Conservation (phyloP, 2,329 filamentous ascomycete species). For the Sphaerostilbella broomeana region DNA sequence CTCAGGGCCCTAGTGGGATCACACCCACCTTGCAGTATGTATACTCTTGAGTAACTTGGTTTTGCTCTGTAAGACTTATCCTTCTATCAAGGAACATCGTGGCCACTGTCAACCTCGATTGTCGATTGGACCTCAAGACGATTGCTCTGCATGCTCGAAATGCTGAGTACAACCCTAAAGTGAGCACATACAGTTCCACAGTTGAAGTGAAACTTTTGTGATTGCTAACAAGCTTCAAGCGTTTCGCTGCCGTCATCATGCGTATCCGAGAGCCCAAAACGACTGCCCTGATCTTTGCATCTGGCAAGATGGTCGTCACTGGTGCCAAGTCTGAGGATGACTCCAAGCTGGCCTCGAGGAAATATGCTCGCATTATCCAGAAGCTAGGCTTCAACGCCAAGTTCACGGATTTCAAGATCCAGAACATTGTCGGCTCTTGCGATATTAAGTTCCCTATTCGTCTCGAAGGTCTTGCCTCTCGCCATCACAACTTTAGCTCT, state of each 20-base stretch:
- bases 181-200: conserved; percentile 35
- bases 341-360: conserved; percentile 91
- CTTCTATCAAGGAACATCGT: conserved; percentile 77
- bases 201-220: neutral
- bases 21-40: conserved; percentile 96
- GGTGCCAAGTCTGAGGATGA: conserved; percentile 98
- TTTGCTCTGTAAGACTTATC: conserved; percentile 47
- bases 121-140: conserved; percentile 95
- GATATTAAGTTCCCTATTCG: conserved; percentile 99
- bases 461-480: conserved; percentile 87
- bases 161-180: conserved; percentile 97
- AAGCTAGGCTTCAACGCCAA: conserved; percentile 99
- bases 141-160: conserved; percentile 97
- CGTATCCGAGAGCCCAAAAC: conserved; percentile 99
- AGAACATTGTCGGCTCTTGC: conserved; percentile 98
- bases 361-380: conserved; percentile 98
- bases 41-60: conserved; percentile 36
- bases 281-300: conserved; percentile 94
- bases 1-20: conserved; percentile 77
- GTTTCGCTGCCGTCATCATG: conserved; percentile 99
- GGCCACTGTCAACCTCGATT: conserved; percentile 96
- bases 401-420: conserved; percentile 99
- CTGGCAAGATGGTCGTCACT: conserved; percentile 98
- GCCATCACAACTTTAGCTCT: conserved; percentile 98
- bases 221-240: conserved; percentile 44